A percentile compares a stretch with the other conserved stretches of the same genome.
Evolutionary conservation across 1,284 basidiomycete species (phyloP).

Genomic region (Sporisorium graminicola): DNA sequence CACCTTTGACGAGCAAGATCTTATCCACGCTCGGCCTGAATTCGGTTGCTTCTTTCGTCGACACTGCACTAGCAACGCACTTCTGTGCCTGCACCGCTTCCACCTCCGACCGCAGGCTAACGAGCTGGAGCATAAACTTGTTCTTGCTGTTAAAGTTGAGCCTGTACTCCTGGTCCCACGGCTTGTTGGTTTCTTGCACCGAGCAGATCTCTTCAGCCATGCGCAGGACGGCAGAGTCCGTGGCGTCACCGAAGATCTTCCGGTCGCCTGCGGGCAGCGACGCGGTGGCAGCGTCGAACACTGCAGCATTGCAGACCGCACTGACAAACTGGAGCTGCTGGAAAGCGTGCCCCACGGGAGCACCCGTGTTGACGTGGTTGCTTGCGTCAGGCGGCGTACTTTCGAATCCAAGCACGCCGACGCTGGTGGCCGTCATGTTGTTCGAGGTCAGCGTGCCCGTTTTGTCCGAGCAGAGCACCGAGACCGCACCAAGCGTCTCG

Average conservation of each 20-base stretch:
- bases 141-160: conserved; percentile 76
- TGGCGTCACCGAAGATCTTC: conserved; percentile 76
- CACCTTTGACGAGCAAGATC: conserved; percentile 51
- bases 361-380: conserved; percentile 45
- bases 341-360: conserved; percentile 38
- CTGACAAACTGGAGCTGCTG: conserved; percentile 71
- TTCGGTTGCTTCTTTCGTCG: conserved; percentile 68
- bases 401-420: conserved; percentile 67
- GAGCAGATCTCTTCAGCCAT: conserved; percentile 74
- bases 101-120: conserved; percentile 10
- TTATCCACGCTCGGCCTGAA: conserved; percentile 44
- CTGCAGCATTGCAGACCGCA: conserved; percentile 77
- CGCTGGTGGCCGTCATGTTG: conserved; percentile 70
- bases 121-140: conserved; percentile 76
- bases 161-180: conserved; percentile 70
- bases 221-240: conserved; percentile 76
- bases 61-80: conserved; percentile 9
- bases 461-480: conserved; percentile 79
- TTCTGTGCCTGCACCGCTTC: conserved; percentile 5
- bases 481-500: conserved; percentile 78
- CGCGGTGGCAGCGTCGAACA: conserved; percentile 71
- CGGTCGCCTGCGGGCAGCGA: conserved; percentile 48
- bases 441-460: conserved; percentile 81
- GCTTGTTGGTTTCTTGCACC: conserved; percentile 60
- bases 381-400: conserved; percentile 32